Evolutionary conservation across 805 yeast species (phyloP), one percentile per base, ranked within the genome.

Genomic region (Ogataea nonfermentans): DNA sequence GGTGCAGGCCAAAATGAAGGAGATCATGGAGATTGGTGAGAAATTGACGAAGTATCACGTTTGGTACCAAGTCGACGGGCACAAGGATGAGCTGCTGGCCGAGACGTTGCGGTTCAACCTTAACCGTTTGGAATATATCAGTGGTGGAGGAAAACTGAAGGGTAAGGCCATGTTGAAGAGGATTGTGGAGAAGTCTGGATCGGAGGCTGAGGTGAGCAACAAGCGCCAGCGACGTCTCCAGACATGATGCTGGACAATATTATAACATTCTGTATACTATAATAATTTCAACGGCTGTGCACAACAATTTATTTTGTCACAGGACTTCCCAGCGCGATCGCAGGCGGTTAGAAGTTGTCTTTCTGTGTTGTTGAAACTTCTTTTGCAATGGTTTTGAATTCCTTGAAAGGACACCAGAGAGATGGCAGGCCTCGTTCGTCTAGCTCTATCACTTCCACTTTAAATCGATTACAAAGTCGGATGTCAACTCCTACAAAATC

Each of bases 51-150:
- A 76, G 24, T 77, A 78, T 50, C 75, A 83, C 56, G 65, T 88
- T 14, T 89, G 96, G 96, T 86, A 82, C 53, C 87, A 84, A 51
- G 69, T 91, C 9, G 93, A 84, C 59, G 90, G 88, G 0, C 71
- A 75, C 32, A 75, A 78, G 38, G 93, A 85, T 56, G 86, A 80
- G 47, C 61, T 63, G 1, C 51, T 84, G 32, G 84, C 85, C 0
- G 93, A 85, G 51, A 67, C 69, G 6, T 59, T 84, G 27, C 70
- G 95, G 50, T 67, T 68, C 32, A 79, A 76, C 40, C 60, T 82
- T 36, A 71, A 70, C 39, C 57, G 66, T 24, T 37, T 65, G 9
- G 68, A 65, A 34, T 62, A 61, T 40, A 37, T 59, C 11, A 53
- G 52, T 25, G 63, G 66, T 20, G 65, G 65, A 32, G 63, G 65